Conservation (phyloP, 2,329 filamentous ascomycete species). For the Aureobasidium pullulans region DNA sequence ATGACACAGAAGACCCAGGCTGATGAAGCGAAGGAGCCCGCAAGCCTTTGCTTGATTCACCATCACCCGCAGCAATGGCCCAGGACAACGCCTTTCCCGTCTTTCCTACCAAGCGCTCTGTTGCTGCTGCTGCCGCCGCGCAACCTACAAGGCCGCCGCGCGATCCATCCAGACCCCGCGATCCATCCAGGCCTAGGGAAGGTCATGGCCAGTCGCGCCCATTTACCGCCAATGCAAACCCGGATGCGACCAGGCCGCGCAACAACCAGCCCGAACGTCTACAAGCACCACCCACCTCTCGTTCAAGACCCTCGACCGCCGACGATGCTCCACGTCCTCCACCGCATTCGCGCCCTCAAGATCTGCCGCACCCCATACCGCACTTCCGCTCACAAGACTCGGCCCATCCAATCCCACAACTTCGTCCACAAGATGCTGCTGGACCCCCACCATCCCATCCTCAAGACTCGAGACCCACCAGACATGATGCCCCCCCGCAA, state of each 20-base stretch:
- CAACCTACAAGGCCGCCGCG: neutral
- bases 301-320: conserved; percentile 1
- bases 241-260: neutral
- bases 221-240: neutral
- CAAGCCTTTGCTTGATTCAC: conserved; percentile 23
- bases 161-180: neutral
- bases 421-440: neutral
- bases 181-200: neutral
- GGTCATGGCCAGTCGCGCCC: neutral
- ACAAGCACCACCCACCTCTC: neutral
- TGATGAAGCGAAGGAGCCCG: conserved; percentile 8
- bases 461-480: neutral
- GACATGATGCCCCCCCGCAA: neutral
- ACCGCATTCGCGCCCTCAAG: neutral
- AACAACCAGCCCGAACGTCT: neutral
- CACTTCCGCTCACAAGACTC: neutral
- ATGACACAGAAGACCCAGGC: neutral
- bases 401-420: neutral
- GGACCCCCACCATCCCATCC: neutral
- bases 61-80: conserved; percentile 22
- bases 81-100: conserved; percentile 43
- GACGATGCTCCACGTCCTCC: neutral
- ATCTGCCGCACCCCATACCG: neutral
- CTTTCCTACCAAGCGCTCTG: conserved; percentile 31
- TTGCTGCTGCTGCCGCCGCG: conserved; percentile 13